Conservation (phyloP, 352 stramenopile genomes). For the Globisporangium solare region DNA sequence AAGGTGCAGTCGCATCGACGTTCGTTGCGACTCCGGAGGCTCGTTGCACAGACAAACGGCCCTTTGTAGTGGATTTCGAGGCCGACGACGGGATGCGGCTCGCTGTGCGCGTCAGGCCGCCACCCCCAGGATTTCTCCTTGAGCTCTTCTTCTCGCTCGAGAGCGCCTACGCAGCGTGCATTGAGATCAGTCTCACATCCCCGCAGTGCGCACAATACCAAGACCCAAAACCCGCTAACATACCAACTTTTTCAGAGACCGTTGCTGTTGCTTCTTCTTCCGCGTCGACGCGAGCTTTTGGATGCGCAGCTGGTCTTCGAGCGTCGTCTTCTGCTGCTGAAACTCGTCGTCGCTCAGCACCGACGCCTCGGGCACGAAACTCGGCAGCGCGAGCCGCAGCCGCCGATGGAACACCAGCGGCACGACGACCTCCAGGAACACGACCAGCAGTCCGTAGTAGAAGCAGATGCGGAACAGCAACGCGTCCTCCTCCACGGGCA, state of each 20-base stretch:
- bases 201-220: not conserved
- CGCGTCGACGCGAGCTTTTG: conserved; percentile 14
- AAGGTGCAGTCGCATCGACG: not conserved
- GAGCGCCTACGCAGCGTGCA: conserved; percentile 15
- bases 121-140: too few species aligned
- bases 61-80: not conserved
- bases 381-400: conserved; percentile 41
- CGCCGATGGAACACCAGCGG: conserved; percentile 50
- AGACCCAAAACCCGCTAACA: not conserved
- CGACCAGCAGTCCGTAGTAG: conserved; percentile 44
- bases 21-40: not conserved
- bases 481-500: conserved; percentile 50
- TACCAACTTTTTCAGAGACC: not conserved
- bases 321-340: conserved; percentile 28
- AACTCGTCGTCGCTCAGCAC: conserved; percentile 35
- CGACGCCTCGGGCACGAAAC: conserved; percentile 13
- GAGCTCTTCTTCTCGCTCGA: conserved; percentile 2
- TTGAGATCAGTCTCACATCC: not conserved
- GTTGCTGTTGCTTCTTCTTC: conserved; percentile 7
- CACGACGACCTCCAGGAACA: conserved; percentile 45
- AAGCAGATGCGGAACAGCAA: conserved; percentile 49
- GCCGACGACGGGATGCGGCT: not conserved
- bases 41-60: not conserved
- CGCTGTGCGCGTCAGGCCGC: not conserved
- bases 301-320: conserved; percentile 36